Percentiles rank a stretch among this genome's conserved stretches.
phyloP scores from a whole-genome alignment of 495 filamentous ascomycete species.

The Trichoderma asperelloides region DNA sequence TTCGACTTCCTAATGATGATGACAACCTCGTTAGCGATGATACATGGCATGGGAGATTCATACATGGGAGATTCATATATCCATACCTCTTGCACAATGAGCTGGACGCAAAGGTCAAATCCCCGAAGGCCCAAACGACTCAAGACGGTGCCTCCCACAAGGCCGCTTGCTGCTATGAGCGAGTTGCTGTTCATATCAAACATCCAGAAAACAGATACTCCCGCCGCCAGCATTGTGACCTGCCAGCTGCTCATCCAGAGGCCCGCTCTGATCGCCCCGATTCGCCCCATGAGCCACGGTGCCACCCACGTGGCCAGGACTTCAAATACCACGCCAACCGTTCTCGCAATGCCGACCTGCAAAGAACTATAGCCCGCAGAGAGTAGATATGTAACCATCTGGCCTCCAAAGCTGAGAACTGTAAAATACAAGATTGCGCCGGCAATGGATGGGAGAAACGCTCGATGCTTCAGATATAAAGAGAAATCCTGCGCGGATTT shows the following conservation, averaged over 20 bases:
- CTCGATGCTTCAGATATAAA: conserved; percentile 36
- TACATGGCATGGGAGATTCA: background rate
- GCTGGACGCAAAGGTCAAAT: conserved; percentile 57
- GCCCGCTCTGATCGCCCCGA: conserved; percentile 50
- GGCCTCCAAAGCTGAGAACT: conserved; percentile 47
- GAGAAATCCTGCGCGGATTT: background rate
- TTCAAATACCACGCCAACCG: conserved; percentile 32
- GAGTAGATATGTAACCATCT: conserved; percentile 54
- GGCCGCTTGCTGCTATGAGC: conserved; percentile 30
- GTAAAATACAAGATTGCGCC: conserved; percentile 50
- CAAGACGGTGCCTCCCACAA: conserved; percentile 44
- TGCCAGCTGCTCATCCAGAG: conserved; percentile 61
- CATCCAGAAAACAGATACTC: conserved; percentile 32
- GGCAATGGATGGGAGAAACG: conserved; percentile 47
- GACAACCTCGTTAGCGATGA: background rate
- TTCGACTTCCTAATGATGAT: conserved; percentile 35
- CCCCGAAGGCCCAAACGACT: conserved; percentile 61
- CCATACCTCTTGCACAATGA: conserved; percentile 55
- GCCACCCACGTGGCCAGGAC: conserved; percentile 42
- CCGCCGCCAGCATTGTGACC: conserved; percentile 38
- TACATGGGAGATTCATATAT: background rate
- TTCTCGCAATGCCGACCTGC: conserved; percentile 32
- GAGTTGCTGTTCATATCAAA: conserved; percentile 12
- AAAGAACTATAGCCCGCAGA: conserved; percentile 24
- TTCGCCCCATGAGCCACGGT: conserved; percentile 40